phyloP scores from a whole-genome alignment of 257 asterid species.

The Asclepias syriaca region DNA sequence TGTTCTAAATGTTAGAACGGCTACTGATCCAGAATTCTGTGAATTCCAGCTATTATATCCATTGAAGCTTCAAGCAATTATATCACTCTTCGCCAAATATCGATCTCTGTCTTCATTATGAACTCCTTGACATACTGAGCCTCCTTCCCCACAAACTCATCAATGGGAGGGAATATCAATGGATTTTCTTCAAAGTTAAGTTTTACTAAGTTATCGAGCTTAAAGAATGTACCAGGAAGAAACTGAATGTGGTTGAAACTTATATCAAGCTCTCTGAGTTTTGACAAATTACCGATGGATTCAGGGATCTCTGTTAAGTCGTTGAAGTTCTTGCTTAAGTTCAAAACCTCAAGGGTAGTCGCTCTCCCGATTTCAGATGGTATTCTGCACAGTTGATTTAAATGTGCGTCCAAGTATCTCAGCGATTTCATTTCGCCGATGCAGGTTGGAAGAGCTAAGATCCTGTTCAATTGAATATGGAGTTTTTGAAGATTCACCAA shows the following conservation, averaged over 20 bases:
- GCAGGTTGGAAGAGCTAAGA: conserved; percentile 50
- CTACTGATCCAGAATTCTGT: too few species aligned
- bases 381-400: conserved; percentile 46
- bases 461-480: conserved; percentile 40
- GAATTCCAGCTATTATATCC: too few species aligned
- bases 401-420: conserved; percentile 46
- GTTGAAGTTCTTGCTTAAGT: conserved; percentile 56
- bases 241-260: conserved; percentile 62
- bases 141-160: conserved; percentile 42
- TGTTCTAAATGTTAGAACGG: too few species aligned
- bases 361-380: conserved; percentile 50
- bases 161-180: conserved; percentile 48
- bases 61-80: neutral
- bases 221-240: conserved; percentile 42
- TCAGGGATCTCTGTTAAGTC: conserved; percentile 52
- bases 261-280: conserved; percentile 55
- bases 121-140: conserved; percentile 44
- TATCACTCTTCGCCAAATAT: conserved; percentile 28
- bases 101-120: conserved; percentile 46
- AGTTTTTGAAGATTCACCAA: conserved; percentile 48
- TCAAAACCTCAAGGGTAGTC: conserved; percentile 44
- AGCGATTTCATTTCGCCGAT: conserved; percentile 57
- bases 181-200: conserved; percentile 62
- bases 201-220: conserved; percentile 31
- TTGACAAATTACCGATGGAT: conserved; percentile 38